Conservation (phyloP, 805 yeast species). For the Yarrowia alimentaria region DNA sequence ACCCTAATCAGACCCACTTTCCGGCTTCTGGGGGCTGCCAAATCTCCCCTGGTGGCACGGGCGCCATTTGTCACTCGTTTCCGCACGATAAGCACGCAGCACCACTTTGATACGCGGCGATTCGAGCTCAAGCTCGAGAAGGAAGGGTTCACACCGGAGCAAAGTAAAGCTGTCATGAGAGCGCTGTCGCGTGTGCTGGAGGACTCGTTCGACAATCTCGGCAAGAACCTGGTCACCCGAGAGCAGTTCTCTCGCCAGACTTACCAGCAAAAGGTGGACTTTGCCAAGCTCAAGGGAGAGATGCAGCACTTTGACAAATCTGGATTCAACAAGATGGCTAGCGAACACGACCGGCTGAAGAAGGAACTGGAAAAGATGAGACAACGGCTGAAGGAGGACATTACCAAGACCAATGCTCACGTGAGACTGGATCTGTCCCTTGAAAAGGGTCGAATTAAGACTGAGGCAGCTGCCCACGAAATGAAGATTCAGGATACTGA, state of each 20-base stretch:
- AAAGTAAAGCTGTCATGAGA: slow-evolving; percentile 74
- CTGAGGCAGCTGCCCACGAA: slow-evolving; percentile 90
- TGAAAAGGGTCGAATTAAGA: slow-evolving; percentile 94
- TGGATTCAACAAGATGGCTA: slow-evolving; percentile 76
- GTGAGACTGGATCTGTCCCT: slow-evolving; percentile 86
- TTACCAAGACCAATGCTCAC: slow-evolving; percentile 83
- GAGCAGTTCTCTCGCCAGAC: slow-evolving; percentile 80
- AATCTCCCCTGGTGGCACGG: too few relatives aligned
- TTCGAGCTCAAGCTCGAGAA: slow-evolving; percentile 64
- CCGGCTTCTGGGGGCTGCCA: too few relatives aligned
- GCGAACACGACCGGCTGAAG: slow-evolving; percentile 81
- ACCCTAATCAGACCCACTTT: too few relatives aligned
- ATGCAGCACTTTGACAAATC: slow-evolving; percentile 81
- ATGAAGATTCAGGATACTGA: slow-evolving; percentile 92
- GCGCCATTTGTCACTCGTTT: too few relatives aligned
- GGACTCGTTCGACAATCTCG: slow-evolving; percentile 74
- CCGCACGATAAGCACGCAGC: slow-evolving; percentile 28
- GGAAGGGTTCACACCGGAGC: slow-evolving; percentile 70
- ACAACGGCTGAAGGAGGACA: slow-evolving; percentile 83
- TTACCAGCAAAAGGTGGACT: slow-evolving; percentile 94
- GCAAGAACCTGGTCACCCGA: slow-evolving; percentile 76
- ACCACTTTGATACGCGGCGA: slow-evolving; percentile 71
- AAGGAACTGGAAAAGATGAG: slow-evolving; percentile 84
- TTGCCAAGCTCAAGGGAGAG: slow-evolving; percentile 91
- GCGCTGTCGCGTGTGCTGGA: slow-evolving; percentile 72